Evolutionary conservation across 1,284 basidiomycete species (phyloP).

Genomic region (Puccinia polysora): DNA sequence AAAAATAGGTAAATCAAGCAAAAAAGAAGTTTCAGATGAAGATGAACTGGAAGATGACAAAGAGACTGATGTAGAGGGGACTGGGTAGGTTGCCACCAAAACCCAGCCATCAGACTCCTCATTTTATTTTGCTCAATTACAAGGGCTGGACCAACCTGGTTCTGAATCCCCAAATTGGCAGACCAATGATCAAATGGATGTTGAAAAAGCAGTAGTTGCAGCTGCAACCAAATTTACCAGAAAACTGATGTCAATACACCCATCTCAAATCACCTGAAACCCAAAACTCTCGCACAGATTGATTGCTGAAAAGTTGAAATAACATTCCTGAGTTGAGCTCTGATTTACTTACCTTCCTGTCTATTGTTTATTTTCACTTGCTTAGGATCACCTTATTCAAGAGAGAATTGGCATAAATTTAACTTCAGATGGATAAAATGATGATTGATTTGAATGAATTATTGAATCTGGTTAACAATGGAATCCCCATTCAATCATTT

Average conservation of each 20-base stretch:
- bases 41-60: slow-evolving; percentile 47
- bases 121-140: slow-evolving; percentile 48
- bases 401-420: slow-evolving; percentile 65
- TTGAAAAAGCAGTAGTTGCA: slow-evolving; percentile 1
- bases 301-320: neutral
- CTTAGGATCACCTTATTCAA: slow-evolving; percentile 71
- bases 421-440: slow-evolving; percentile 63
- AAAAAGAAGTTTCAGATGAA: slow-evolving; percentile 39
- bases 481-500: slow-evolving; percentile 57
- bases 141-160: slow-evolving; percentile 45
- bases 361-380: slow-evolving; percentile 46
- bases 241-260: slow-evolving; percentile 1
- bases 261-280: neutral
- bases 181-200: slow-evolving; percentile 10
- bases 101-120: slow-evolving; percentile 43
- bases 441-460: slow-evolving; percentile 68
- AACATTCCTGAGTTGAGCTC: slow-evolving; percentile 7
- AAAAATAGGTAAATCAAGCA: slow-evolving; percentile 42
- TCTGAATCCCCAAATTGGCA: slow-evolving; percentile 25
- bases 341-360: slow-evolving; percentile 45
- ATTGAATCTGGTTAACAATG: slow-evolving; percentile 72
- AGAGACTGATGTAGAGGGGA: slow-evolving; percentile 37
- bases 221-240: slow-evolving; percentile 7
- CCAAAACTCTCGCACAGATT: slow-evolving; percentile 10
- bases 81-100: slow-evolving; percentile 46